Evolutionary conservation across 73 alveolate genomes (phyloP).

Genomic region (Tetrahymena elliotti): DNA sequence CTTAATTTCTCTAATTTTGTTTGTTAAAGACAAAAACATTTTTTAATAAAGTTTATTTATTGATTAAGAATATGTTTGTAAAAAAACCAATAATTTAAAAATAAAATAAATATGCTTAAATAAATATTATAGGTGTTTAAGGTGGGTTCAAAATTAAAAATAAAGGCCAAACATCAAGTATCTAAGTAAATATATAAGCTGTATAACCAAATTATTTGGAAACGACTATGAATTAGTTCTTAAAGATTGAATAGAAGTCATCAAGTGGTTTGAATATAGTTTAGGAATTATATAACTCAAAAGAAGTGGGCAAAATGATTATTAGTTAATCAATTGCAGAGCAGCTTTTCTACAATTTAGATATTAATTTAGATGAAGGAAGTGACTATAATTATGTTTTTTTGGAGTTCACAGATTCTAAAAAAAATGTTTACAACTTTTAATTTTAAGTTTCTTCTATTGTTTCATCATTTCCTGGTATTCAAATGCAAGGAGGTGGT

Average conservation of each 20-base stretch:
- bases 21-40: too few relatives aligned
- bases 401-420: neutral
- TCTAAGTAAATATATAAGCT: slow-evolving; percentile 17
- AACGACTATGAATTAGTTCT: slow-evolving; percentile 23
- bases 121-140: neutral
- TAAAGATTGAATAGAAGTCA: slow-evolving; percentile 19
- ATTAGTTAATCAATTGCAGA: slow-evolving; percentile 41
- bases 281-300: slow-evolving; percentile 56
- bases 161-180: slow-evolving; percentile 9
- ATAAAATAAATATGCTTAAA: neutral
- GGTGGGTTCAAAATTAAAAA: neutral
- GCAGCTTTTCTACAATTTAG: slow-evolving; percentile 5
- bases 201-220: slow-evolving; percentile 42
- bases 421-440: neutral
- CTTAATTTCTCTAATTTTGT: too few relatives aligned
- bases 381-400: neutral
- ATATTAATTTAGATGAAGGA: neutral
- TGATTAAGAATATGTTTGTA: too few relatives aligned
- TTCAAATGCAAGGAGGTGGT: slow-evolving; percentile 2
- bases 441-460: slow-evolving; percentile 36
- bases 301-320: slow-evolving; percentile 56
- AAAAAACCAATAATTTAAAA: too few relatives aligned
- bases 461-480: slow-evolving; percentile 25
- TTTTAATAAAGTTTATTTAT: too few relatives aligned
- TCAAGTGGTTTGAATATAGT: slow-evolving; percentile 35